These are phyloP conservation scores for Trichophyton equinum DNA, from an alignment of 2,329 filamentous ascomycete species.

Conservation along the genomic window DNA sequence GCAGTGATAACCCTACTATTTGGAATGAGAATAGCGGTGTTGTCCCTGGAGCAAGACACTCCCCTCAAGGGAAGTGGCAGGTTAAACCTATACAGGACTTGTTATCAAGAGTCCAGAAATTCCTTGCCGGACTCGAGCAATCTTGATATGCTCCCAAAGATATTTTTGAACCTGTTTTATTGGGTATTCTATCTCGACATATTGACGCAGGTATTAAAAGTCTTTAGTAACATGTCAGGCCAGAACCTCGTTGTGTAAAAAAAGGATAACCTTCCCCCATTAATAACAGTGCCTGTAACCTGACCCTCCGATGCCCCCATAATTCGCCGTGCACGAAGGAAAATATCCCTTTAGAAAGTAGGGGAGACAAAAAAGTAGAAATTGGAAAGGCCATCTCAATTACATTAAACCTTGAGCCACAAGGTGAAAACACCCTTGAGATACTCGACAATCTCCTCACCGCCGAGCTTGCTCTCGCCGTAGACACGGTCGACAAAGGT, in stretches of 20 bases:
- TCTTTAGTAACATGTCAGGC: not conserved
- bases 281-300: slow-evolving; percentile 1
- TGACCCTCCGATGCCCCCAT: slow-evolving; percentile 6
- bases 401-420: slow-evolving; percentile 58
- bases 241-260: not conserved
- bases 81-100: slow-evolving; percentile 26
- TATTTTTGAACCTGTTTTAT: not conserved
- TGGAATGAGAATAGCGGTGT: slow-evolving; percentile 40
- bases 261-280: not conserved
- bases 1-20: slow-evolving; percentile 21
- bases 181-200: not conserved
- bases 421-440: slow-evolving; percentile 69
- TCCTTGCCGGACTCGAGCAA: slow-evolving; percentile 21
- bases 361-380: not conserved
- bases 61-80: slow-evolving; percentile 38
- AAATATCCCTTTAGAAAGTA: slow-evolving; percentile 8
- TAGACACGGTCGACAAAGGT: slow-evolving; percentile 92
- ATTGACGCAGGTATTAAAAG: not conserved
- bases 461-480: slow-evolving; percentile 87
- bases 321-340: slow-evolving; percentile 11
- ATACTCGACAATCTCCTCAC: slow-evolving; percentile 93
- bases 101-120: slow-evolving; percentile 24
- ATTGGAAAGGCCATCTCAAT: slow-evolving; percentile 3
- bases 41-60: slow-evolving; percentile 38
- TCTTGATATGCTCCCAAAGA: not conserved